Evolutionary conservation across 192 early-diverging fungal genomes (phyloP).

Genomic region (Coemansia sp.): DNA sequence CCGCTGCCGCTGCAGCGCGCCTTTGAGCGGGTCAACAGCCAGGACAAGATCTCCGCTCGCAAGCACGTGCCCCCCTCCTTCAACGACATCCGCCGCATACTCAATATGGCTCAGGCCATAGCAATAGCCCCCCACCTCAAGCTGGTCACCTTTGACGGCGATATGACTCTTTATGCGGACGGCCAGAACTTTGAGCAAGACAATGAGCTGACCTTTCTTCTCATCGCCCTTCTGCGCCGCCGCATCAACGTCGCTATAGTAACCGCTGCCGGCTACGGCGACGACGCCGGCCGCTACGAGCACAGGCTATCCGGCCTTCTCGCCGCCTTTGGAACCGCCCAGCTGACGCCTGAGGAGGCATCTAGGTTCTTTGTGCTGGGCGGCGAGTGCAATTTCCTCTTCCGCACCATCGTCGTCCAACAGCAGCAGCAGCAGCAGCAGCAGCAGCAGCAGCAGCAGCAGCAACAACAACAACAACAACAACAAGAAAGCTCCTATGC

Average conservation of each 20-base stretch:
- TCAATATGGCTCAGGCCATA: conserved; percentile 86
- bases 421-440: too few relatives aligned
- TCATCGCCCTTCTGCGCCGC: conserved; percentile 66
- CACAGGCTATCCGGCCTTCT: conserved; percentile 73
- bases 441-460: too few relatives aligned
- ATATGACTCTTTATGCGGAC: conserved; percentile 92
- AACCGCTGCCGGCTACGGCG: conserved; percentile 86
- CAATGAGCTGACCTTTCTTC: conserved; percentile 62
- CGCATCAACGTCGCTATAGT: conserved; percentile 79
- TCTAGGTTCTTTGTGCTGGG: conserved; percentile 78
- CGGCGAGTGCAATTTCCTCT: conserved; percentile 91
- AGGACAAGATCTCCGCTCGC: conserved; percentile 70
- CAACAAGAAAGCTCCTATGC: conserved; percentile 29
- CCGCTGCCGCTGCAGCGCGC: conserved; percentile 69
- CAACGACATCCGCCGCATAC: conserved; percentile 86
- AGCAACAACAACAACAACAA: too few relatives aligned
- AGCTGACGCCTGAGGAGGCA: conserved; percentile 52
- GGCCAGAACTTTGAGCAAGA: conserved; percentile 77
- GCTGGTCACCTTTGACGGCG: conserved; percentile 91
- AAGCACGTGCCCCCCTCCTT: conserved; percentile 86
- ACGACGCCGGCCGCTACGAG: conserved; percentile 72
- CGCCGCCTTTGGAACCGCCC: conserved; percentile 55
- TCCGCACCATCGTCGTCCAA: conserved; percentile 66
- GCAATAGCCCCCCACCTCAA: conserved; percentile 69
- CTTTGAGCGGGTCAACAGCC: conserved; percentile 68